phyloP scores from a whole-genome alignment of 208 protist species.

The Acanthamoeba royreba region DNA sequence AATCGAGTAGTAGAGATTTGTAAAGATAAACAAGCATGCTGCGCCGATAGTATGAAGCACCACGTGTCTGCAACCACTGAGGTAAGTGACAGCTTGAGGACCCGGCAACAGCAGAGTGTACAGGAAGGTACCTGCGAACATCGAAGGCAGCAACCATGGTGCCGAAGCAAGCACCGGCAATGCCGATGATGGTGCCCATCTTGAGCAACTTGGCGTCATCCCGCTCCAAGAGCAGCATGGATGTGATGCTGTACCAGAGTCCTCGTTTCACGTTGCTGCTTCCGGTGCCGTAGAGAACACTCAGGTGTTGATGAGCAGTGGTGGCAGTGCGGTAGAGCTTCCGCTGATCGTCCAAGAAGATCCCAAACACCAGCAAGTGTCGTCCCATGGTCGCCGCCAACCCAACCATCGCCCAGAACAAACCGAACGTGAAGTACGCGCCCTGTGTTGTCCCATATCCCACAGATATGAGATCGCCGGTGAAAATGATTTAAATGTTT shows the following conservation, averaged over 20 bases:
- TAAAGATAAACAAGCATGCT: neutral
- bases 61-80: neutral
- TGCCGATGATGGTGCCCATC: conserved; percentile 4
- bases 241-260: neutral
- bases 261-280: neutral
- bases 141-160: neutral
- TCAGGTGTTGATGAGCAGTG: neutral
- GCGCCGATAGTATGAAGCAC: neutral
- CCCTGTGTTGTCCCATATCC: too few relatives aligned
- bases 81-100: neutral
- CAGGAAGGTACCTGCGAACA: neutral
- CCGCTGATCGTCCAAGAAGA: neutral
- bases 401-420: neutral
- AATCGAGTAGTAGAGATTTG: neutral
- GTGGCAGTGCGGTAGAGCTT: neutral
- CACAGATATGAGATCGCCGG: too few relatives aligned
- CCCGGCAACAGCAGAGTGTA: neutral
- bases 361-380: neutral
- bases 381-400: neutral
- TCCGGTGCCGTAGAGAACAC: neutral
- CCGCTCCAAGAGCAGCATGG: neutral
- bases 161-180: neutral
- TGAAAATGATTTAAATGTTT: neutral
- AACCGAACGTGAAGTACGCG: neutral
- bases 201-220: neutral